Base-by-base conservation (phyloP, 495 filamentous ascomycete genomes). In the Polyplosphaeria fusca region DNA sequence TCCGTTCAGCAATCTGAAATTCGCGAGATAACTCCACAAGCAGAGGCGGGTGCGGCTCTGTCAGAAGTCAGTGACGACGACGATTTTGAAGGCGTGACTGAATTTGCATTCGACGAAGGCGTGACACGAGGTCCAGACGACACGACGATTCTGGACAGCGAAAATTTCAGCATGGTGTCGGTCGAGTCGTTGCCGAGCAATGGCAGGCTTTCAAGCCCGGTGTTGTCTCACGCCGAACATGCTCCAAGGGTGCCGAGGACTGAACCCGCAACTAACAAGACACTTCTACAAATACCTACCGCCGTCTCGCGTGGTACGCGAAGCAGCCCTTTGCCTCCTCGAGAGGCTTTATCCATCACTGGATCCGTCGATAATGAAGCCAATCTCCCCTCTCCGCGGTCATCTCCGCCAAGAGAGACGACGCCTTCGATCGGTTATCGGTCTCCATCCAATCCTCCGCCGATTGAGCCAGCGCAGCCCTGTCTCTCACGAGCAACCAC, bases 131-230 rank as follows among this genome's bases (percentile, higher is more conserved):
- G 52, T 14, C 45, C 52, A 1, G 65, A 63, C 16, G 69, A 73
- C 28, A 65, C 64, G 24, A 71, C 69, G 5, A 59, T 73, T 11
- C 38, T 67, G 3, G 62, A 65, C 24, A 70, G 68, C 41, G 70
- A 72, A 41, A 66, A 67, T 24, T 73, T 73, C 59, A 73, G 67
- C 41, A 71, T 73, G 67, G 56, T 73, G 1, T 73, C 70, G 2
- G 61, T 71, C 2, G 65, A 70, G 7, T 70, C 68, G 9, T 47
- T 73, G 32, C 63, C 66, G 23, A 68, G 65, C 39, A 58, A 45
- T 20, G 46, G 53, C 18, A 40, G 43, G 5, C 35, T 58, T 13
- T 54, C 47, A 25, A 63, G 60, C 24, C 60, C 54, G 4, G 20
- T 37, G 4, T 27, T 37, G 13, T 37, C 30, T 26, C 13, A 37